These are phyloP conservation scores for Tetrapisispora taiwanensis DNA, from an alignment of 805 yeast species.

Conservation along the genomic window DNA sequence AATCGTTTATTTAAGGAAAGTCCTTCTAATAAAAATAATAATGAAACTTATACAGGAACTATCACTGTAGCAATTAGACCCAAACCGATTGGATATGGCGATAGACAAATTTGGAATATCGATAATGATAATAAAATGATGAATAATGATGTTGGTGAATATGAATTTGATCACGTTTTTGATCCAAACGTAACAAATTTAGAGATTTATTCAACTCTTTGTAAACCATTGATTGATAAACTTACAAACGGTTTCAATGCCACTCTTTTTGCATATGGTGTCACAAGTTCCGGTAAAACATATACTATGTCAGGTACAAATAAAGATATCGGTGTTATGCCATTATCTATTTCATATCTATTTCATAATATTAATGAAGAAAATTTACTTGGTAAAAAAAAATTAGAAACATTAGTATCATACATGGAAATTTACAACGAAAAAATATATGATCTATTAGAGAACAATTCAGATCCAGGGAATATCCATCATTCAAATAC, in stretches of 20 bases:
- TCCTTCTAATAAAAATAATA: constrained; percentile 2
- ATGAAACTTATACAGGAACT: constrained; percentile 45
- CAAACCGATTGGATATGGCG: constrained; percentile 39
- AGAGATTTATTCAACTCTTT: constrained; percentile 51
- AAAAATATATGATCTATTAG: constrained; percentile 65
- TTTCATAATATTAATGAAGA: constrained; percentile 37
- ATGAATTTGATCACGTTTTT: constrained; percentile 72
- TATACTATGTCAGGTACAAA: constrained; percentile 71
- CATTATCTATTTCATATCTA: constrained; percentile 43
- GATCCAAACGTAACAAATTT: constrained; percentile 43
- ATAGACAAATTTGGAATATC: constrained; percentile 26
- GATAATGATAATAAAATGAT: constrained; percentile 33
- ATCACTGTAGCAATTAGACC: constrained; percentile 73
- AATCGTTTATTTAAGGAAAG: constrained; percentile 1
- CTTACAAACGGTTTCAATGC: constrained; percentile 72
- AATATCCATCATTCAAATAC: not conserved
- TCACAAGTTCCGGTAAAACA: constrained; percentile 92
- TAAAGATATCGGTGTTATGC: constrained; percentile 59
- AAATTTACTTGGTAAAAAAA: constrained; percentile 16
- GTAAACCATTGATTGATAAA: constrained; percentile 41
- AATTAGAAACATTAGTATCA: constrained; percentile 47
- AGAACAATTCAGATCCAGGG: constrained; percentile 6
- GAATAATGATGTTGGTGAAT: constrained; percentile 51
- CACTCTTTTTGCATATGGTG: constrained; percentile 87
- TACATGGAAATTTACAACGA: constrained; percentile 86